Conservation (phyloP, 441 rosid genomes). For the Erysimum pusillum region DNA sequence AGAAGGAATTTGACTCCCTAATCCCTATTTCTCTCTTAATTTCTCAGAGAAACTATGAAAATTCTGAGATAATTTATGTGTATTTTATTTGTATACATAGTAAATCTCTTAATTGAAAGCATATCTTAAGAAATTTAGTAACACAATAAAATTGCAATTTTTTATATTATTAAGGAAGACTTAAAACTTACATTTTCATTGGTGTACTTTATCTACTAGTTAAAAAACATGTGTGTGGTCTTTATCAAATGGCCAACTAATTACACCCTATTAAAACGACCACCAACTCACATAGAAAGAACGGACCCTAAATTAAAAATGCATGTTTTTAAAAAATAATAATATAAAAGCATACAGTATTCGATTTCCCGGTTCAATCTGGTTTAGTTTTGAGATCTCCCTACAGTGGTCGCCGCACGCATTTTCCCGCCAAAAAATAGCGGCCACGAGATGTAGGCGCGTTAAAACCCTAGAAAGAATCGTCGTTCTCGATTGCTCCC, state of each 20-base stretch:
- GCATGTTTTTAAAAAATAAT: neutral
- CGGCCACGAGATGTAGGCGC: constrained; percentile 15
- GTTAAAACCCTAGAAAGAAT: constrained; percentile 44
- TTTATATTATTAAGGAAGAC: neutral
- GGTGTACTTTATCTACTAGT: neutral
- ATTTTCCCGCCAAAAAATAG: constrained; percentile 67
- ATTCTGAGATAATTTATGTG: neutral
- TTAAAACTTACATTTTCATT: neutral
- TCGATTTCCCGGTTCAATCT: constrained; percentile 5
- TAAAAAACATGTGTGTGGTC: neutral
- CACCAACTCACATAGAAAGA: constrained; percentile 8
- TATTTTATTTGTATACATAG: neutral
- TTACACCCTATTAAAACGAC: constrained; percentile 17
- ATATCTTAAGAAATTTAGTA: neutral
- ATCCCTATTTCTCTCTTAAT: neutral
- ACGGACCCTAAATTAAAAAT: neutral
- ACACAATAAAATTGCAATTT: neutral
- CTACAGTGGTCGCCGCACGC: neutral
- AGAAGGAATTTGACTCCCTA: constrained; percentile 40
- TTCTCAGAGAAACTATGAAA: neutral
- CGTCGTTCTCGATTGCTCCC: constrained; percentile 15
- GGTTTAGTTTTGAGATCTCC: constrained; percentile 1
- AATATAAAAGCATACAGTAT: neutral
- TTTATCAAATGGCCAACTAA: constrained; percentile 26
- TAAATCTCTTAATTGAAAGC: neutral